A percentile compares a stretch with the other conserved stretches of the same genome.
phyloP scores from a whole-genome alignment of 164 flowering plant genomes.

The Aristolochia fimbriata region DNA sequence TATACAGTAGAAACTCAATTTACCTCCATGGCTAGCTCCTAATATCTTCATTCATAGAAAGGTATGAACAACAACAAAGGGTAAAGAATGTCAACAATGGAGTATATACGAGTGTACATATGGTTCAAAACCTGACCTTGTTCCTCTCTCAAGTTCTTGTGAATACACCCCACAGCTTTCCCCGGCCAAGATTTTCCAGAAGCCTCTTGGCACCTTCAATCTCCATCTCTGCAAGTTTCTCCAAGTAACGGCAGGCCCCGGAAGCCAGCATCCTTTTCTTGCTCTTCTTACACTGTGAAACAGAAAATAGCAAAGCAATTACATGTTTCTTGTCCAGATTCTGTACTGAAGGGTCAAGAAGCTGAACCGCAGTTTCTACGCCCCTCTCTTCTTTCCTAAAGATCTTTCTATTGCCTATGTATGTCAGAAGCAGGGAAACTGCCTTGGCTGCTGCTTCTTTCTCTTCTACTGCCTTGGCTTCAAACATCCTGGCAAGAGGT shows the following conservation, averaged over 20 bases:
- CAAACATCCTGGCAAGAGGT: constrained; percentile 58
- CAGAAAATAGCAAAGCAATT: constrained; percentile 35
- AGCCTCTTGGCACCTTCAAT: constrained; percentile 79
- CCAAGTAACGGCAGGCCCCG: constrained; percentile 56
- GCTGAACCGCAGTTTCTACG: constrained; percentile 43
- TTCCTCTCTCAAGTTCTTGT: constrained; percentile 29
- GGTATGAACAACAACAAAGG: no score
- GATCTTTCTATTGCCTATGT: constrained; percentile 40
- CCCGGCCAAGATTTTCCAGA: constrained; percentile 43
- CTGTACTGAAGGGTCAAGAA: constrained; percentile 51
- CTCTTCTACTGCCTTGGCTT: constrained; percentile 69
- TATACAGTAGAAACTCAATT: no score
- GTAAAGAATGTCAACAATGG: no score
- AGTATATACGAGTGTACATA: no score
- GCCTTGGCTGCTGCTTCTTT: constrained; percentile 64
- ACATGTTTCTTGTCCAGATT: constrained; percentile 62
- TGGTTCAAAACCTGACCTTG: not conserved
- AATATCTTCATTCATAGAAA: no score
- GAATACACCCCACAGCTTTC: constrained; percentile 80
- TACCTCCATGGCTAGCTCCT: no score
- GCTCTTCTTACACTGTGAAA: constrained; percentile 50
- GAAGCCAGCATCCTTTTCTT: constrained; percentile 66
- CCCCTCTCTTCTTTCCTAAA: constrained; percentile 70
- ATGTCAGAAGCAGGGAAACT: constrained; percentile 39
- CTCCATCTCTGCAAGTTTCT: constrained; percentile 66